Evolutionary conservation across 768 basidiomycete species (phyloP).

Genomic region (Panellus pusillus): DNA sequence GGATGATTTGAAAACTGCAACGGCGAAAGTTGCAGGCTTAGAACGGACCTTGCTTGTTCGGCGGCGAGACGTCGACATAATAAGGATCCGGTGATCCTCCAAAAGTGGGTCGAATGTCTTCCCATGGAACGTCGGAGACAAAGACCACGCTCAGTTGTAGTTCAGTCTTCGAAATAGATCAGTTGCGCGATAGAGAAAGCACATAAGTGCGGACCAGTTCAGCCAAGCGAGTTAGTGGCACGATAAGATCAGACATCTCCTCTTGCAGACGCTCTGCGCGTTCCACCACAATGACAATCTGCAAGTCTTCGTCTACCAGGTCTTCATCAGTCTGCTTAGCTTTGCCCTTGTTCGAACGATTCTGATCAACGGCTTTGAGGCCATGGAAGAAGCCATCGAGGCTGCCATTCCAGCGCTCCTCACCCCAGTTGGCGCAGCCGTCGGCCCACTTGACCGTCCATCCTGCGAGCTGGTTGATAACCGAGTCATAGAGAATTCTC

Average conservation of each 20-base stretch:
- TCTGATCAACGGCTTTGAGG: constrained; percentile 36
- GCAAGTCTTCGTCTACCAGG: constrained; percentile 26
- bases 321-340: constrained; percentile 7
- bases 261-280: constrained; percentile 68
- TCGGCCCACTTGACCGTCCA: constrained; percentile 60
- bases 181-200: not conserved
- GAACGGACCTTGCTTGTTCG: constrained; percentile 55
- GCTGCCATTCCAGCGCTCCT: constrained; percentile 58
- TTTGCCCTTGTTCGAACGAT: constrained; percentile 21
- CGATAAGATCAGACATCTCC: constrained; percentile 60
- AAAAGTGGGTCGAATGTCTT: constrained; percentile 65
- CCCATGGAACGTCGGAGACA: constrained; percentile 67
- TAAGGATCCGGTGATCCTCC: constrained; percentile 77
- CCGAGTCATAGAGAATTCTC: constrained; percentile 64
- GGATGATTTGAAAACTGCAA: constrained; percentile 20
- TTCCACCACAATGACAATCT: constrained; percentile 65
- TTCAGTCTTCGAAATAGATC: constrained; percentile 43
- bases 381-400: constrained; percentile 74
- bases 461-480: constrained; percentile 58
- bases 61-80: constrained; percentile 54
- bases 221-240: constrained; percentile 67
- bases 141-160: constrained; percentile 62
- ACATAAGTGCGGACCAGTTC: constrained; percentile 56
- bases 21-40: not conserved
- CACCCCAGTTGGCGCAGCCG: constrained; percentile 61